These are phyloP conservation scores for Stemphylium lycopersici DNA, from an alignment of 2,329 filamentous ascomycete genomes.

Conservation along the genomic window DNA sequence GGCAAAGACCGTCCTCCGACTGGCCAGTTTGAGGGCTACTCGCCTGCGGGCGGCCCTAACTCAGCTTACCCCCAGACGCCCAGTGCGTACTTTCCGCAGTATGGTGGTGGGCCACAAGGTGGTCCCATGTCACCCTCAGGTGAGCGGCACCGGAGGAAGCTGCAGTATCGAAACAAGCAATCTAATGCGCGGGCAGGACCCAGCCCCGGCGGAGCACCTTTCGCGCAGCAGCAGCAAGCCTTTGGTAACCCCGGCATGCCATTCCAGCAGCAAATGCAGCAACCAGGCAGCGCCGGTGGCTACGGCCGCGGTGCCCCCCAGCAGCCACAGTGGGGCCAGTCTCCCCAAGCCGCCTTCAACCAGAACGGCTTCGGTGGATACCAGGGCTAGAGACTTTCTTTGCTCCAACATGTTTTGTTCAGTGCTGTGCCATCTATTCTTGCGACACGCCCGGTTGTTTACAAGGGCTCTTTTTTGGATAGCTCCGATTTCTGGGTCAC, in stretches of 20 bases:
- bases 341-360: conserved; percentile 54
- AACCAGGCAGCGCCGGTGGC: conserved; percentile 74
- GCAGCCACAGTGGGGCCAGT: conserved; percentile 61
- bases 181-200: conserved; percentile 55
- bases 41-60: conserved; percentile 75
- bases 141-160: conserved; percentile 47
- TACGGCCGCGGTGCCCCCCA: conserved; percentile 76
- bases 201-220: conserved; percentile 67
- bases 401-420: conserved; percentile 31
- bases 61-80: conserved; percentile 79
- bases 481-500: conserved; percentile 39
- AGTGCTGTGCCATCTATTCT: conserved; percentile 39
- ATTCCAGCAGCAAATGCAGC: conserved; percentile 54
- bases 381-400: conserved; percentile 56
- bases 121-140: conserved; percentile 66
- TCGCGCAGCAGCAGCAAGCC: conserved; percentile 59
- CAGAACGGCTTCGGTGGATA: conserved; percentile 65
- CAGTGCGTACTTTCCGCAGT: conserved; percentile 89
- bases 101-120: conserved; percentile 68
- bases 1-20: conserved; percentile 97
- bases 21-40: conserved; percentile 80
- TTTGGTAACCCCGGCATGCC: conserved; percentile 66
- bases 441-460: conserved; percentile 44
- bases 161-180: conserved; percentile 45
- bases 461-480: conserved; percentile 46